Evolutionary conservation across 805 yeast genomes (phyloP), one percentile per base, ranked within the genome.

Genomic region (Candida ponderosae): DNA sequence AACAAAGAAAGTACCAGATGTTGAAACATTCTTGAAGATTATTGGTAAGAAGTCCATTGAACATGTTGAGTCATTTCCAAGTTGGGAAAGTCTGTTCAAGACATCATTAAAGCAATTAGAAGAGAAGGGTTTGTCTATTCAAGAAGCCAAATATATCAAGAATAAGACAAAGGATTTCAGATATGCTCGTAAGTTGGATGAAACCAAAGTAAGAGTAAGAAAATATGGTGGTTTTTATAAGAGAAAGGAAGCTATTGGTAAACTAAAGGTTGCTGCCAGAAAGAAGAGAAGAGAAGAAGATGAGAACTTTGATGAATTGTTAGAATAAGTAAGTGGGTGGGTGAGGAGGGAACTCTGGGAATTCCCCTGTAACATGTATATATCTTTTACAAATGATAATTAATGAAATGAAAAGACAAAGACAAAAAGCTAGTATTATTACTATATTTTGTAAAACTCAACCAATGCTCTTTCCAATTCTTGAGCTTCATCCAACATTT

Each of bases 151-250:
- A 53, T 84, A 84, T 61, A 71, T 89, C 40, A 60, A 87, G 42
- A 65, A 71, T 33, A 88, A 94, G 80, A 69, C 75, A 34, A 79
- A 88, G 51, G 75, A 72, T 48, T 81, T 69, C 51, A 71, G 75
- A 49, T 70, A 74, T 42, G 76, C 79, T 37, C 70, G 67, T 37
- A 67, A 72, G 17, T 62, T 83, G 40, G 51, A 63, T 40, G 83
- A 78, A 51, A 67, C 75, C 45, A 73, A 72, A 47, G 59, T 65
- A 43, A 86, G 89, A n/a, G 79, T 72, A 66, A 86, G 86, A 69
- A 67, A 66, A 50, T 66, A 77, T 62, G 96, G 96, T 19, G 95
- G 96, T 53, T 96, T 88, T 62, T 75, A 96, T 57, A 81, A 77
- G 51, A 73, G 81, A 42, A 76, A 72, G 50, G 81, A 79, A 53